phyloP scores from a whole-genome alignment of 2,329 filamentous ascomycete species.

The Coniella vitis region DNA sequence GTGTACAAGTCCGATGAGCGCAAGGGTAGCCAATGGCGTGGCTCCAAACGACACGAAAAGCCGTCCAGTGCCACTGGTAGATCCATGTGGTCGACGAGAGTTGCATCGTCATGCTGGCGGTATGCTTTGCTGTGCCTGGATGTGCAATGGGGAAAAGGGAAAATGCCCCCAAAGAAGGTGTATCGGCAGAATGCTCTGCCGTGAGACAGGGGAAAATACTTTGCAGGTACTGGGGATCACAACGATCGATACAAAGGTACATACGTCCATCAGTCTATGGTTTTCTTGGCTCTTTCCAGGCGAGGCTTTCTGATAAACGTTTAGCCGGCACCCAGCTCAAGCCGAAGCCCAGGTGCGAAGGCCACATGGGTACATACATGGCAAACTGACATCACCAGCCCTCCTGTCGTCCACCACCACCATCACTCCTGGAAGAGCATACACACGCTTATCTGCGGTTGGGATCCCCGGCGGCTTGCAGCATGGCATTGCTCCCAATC shows the following conservation, averaged over 20 bases:
- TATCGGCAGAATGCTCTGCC: not conserved
- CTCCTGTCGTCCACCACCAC: not conserved
- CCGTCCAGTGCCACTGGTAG: too few relatives aligned
- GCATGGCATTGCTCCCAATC: not conserved
- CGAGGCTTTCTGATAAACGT: not conserved
- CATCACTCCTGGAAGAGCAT: not conserved
- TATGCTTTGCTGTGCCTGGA: not conserved
- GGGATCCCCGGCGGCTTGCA: not conserved
- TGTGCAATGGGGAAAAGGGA: not conserved
- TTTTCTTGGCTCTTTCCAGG: not conserved
- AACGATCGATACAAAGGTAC: not conserved
- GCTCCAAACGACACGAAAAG: too few relatives aligned
- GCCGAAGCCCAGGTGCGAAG: too few relatives aligned
- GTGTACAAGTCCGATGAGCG: not conserved
- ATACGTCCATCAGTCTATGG: not conserved
- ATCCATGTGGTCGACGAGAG: not conserved
- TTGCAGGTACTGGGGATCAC: not conserved
- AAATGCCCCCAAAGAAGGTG: not conserved
- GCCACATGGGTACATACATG: too few relatives aligned
- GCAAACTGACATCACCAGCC: slow-evolving; percentile 1
- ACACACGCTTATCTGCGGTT: slow-evolving; percentile 2
- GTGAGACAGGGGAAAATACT: not conserved
- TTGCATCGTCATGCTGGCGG: too few relatives aligned
- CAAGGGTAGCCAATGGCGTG: too few relatives aligned
- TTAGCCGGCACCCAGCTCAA: not conserved